Evolutionary conservation across 345 rosid genomes (phyloP).

Genomic region (Hibiscus mutabilis): DNA sequence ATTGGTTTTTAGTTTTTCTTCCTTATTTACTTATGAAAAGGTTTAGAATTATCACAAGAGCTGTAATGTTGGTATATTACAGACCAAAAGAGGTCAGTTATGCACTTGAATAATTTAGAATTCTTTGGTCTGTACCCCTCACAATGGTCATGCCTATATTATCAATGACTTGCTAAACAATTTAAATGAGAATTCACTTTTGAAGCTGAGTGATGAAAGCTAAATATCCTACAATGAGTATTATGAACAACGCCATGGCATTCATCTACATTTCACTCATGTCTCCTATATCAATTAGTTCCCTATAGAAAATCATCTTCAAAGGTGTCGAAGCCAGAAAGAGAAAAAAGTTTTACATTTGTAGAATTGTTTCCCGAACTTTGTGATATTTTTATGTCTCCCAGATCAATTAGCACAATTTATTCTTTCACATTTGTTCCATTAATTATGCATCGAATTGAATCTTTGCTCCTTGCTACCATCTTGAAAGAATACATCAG

Average conservation of each 20-base stretch:
- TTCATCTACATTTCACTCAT: conserved; percentile 31
- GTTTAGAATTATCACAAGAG: conserved; percentile 20
- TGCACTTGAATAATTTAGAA: conserved; percentile 46
- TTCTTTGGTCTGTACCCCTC: conserved; percentile 66
- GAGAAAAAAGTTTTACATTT: conserved; percentile 65
- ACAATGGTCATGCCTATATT: conserved; percentile 57
- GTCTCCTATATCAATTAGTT: too few species aligned
- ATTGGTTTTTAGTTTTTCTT: conserved; percentile 54
- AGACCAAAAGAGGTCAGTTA: conserved; percentile 40
- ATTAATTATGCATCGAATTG: too few species aligned
- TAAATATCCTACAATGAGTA: conserved; percentile 42
- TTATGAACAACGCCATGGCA: conserved; percentile 43
- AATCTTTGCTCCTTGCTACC: too few species aligned
- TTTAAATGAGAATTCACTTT: conserved; percentile 40
- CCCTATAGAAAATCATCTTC: conserved; percentile 43
- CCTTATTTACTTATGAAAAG: conserved; percentile 20
- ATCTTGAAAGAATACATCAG: too few species aligned
- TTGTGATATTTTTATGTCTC: too few species aligned
- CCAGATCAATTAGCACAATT: conserved; percentile 46
- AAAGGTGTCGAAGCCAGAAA: conserved; percentile 32
- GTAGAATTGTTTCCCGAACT: conserved; percentile 91
- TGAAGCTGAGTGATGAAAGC: conserved; percentile 37
- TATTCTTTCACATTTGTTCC: too few species aligned
- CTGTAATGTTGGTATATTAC: conserved; percentile 28
- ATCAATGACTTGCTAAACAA: conserved; percentile 34